Conservation (phyloP, 495 filamentous ascomycete genomes). For the Tuber melanosporum region DNA sequence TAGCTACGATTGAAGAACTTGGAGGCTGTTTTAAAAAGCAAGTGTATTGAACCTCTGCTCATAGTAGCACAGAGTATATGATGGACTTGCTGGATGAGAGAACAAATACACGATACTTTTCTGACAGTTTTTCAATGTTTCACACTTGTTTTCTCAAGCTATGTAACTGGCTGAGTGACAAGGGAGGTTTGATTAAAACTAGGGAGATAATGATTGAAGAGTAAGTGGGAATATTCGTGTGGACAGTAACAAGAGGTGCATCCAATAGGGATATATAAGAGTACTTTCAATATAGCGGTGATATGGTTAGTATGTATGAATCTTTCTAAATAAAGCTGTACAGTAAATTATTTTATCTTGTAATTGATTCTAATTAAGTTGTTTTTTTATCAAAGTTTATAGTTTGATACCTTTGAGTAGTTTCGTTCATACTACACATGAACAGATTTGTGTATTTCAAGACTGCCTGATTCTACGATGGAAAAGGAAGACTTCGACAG, state of each 20-base stretch:
- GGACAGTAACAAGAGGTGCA: neutral
- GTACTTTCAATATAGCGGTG: neutral
- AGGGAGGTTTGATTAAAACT: neutral
- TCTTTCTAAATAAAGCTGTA: neutral
- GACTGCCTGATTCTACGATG: no score
- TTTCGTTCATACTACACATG: no score
- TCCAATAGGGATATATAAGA: neutral
- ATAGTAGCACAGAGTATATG: neutral
- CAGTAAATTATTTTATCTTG: neutral
- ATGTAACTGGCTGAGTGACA: neutral
- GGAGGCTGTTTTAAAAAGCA: neutral
- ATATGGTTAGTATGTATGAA: neutral
- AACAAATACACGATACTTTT: rapidly evolving
- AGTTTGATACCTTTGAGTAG: no score
- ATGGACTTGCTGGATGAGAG: neutral
- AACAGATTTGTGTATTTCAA: no score
- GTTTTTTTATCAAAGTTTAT: no score
- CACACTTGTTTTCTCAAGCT: neutral
- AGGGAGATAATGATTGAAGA: neutral
- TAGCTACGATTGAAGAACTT: neutral
- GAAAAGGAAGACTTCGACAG: no score
- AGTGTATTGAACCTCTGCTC: neutral
- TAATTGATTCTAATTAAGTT: neutral
- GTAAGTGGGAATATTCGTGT: neutral
- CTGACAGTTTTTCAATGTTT: neutral